These are phyloP conservation scores for Talaromyces adpressus DNA, from an alignment of 495 filamentous ascomycete genomes.

Conservation along the genomic window DNA sequence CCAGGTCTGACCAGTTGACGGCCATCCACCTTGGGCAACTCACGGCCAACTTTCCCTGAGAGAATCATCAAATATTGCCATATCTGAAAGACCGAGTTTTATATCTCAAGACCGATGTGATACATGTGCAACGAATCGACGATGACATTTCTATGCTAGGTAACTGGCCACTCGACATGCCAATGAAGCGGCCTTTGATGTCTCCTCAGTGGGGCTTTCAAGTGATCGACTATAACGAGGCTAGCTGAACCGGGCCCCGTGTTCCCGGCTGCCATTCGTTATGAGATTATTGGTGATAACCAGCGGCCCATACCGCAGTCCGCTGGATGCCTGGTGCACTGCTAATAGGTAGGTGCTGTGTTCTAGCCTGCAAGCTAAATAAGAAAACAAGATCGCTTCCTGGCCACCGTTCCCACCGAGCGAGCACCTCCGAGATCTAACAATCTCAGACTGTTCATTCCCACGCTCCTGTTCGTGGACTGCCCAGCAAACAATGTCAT, in stretches of 20 bases:
- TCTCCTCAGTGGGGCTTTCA: slow-evolving; percentile 3
- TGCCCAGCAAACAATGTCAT: slow-evolving; percentile 1
- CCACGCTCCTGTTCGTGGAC: slow-evolving; percentile 3
- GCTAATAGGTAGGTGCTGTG: neutral
- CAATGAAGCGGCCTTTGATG: neutral
- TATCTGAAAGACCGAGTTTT: neutral
- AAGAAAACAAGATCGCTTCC: neutral
- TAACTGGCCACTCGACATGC: neutral
- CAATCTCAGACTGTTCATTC: slow-evolving; percentile 2
- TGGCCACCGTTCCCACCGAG: neutral
- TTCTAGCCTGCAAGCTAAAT: slow-evolving; percentile 3
- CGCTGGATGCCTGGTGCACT: neutral
- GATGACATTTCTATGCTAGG: neutral
- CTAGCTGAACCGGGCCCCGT: neutral
- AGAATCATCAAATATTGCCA: neutral
- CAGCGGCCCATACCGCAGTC: neutral
- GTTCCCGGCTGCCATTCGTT: neutral
- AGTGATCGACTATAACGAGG: slow-evolving; percentile 1
- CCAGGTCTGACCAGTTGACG: neutral
- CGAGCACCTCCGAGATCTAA: slow-evolving; percentile 9
- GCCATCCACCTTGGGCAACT: too few relatives aligned
- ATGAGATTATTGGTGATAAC: neutral
- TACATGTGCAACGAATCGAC: neutral
- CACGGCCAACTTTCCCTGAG: neutral
- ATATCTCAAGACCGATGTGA: neutral